Conservation (phyloP, 2,329 filamentous ascomycete species). For the Colletotrichum sp. region DNA sequence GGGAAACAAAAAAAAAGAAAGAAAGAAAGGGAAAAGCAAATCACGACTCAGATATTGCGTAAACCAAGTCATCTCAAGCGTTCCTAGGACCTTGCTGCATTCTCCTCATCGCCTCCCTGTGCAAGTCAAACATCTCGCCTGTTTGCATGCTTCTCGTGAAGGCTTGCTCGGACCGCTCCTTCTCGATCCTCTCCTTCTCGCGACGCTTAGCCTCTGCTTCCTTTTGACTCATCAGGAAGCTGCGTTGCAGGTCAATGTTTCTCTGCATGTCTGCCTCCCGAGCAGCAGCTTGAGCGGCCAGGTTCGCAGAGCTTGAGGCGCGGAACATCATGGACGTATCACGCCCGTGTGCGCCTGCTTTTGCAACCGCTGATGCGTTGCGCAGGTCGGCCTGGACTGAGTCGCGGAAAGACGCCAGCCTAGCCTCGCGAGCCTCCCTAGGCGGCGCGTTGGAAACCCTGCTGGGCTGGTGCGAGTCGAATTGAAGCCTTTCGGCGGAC, state of each 20-base stretch:
- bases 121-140: constrained; percentile 74
- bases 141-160: constrained; percentile 80
- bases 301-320: constrained; percentile 30
- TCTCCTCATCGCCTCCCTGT: constrained; percentile 78
- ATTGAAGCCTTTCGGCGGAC: constrained; percentile 38
- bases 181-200: constrained; percentile 61
- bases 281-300: constrained; percentile 23
- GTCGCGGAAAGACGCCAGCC: constrained; percentile 70
- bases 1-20: neutral
- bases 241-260: constrained; percentile 59
- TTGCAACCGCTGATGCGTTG: constrained; percentile 38
- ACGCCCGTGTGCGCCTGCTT: constrained; percentile 30
- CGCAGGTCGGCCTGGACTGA: constrained; percentile 68
- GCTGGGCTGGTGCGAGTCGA: constrained; percentile 61
- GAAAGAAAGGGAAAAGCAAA: neutral
- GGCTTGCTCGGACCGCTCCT: constrained; percentile 62
- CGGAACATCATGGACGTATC: constrained; percentile 39
- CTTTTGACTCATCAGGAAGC: constrained; percentile 62
- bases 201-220: constrained; percentile 65
- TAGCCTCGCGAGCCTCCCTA: constrained; percentile 54
- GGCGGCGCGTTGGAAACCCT: constrained; percentile 48
- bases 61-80: neutral
- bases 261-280: constrained; percentile 47
- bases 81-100: constrained; percentile 66
- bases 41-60: neutral